Base-by-base conservation (phyloP, 2,329 filamentous ascomycete species). In the Calonectria pteridis region DNA sequence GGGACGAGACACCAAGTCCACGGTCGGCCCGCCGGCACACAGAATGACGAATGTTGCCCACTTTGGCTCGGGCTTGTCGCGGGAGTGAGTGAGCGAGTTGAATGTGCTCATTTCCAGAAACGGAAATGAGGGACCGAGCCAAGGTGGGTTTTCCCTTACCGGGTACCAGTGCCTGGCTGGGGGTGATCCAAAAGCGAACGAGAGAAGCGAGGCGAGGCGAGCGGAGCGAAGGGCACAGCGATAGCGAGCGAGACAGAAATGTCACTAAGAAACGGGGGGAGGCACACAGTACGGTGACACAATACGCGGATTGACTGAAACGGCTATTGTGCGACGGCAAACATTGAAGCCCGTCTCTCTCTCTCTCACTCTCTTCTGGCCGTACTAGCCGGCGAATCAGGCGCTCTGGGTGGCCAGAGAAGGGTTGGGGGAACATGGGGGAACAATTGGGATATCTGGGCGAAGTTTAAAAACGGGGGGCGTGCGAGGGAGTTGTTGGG, bases 241-340 rank as follows among this genome's bases (percentile, higher is more conserved):
- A 20, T 13, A 59, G 55, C 1, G 40, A 46, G 35, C 40, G 55
- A 62, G 33, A 62, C 37, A 26, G 33, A 62, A 46, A 23, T 46
- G 43, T 46, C 43, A 46, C 43, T 46, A n/a, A n/a, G n/a, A 46
- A 46, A 46, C 23, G 20, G 7, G 55, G 18, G 5, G 20, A n/a
- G n/a, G n/a, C n/a, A n/a, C n/a, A n/a, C n/a, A n/a, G n/a, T n/a
- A n/a, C 20, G 51, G 55, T 62, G 55, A 75, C 71, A 74, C 69
- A 75, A 75, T 29, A 31, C 50, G 26, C 35, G 66, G 51, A 23
- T 35, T 10, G 50, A 71, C 72, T 55, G 72, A 79, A 79, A 78
- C 78, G 78, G 76, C 69, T 63, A 79, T 77, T 79, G 78, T 72
- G 66, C 70, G 68, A 79, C 78, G 65, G 55, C 77, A 79, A 79